Evolutionary conservation across 129 eudicot genomes (phyloP), one percentile per base, ranked within the genome.

Genomic region (Flaveria robusta): DNA sequence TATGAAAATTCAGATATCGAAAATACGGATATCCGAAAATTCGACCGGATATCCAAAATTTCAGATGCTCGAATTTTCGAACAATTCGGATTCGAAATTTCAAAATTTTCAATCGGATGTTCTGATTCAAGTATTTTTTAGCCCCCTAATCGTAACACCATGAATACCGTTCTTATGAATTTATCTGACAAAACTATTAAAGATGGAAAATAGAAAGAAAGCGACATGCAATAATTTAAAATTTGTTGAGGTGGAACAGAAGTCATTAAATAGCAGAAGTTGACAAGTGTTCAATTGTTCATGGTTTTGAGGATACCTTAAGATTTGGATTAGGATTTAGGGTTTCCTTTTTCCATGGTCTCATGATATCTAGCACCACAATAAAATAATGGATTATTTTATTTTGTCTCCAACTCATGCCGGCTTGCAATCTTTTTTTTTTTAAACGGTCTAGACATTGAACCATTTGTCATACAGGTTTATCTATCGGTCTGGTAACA

Each of bases 321-420:
- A 50, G 24, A 76, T 66, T 51, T 37, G 66, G 66, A 66, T 47
- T 20, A 50, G 54, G 52, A 49, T 66, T 65, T 65, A 71, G 68
- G 23, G 73, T 51, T 55, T 50, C 66, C 9, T 20, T 19, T 43
- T 31, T 18, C 67, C 56, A 14, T 51, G 66, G 80, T 76, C 80
- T 76, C 80, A 3, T 65, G 20, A 50, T 76, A 76, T 76, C 73
- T 76, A 76, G 51, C 73, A 66, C 16, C 54, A 23, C 24, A 47
- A 34, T n/a, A 65, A 31, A 76, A 22, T 76, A 76, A 51, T 50
- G 2, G 23, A 55, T 55, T 55, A 7, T 45, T 3, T 10, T 15
- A 24, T 24, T 9, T 55, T 55, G 24, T 45, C 45, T 75, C 47
- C 26, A 43, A 16, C 78, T 12, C 75, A 51, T 71, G 63, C 13